A percentile compares a stretch with the other conserved stretches of the same genome.
Evolutionary conservation across 2,329 filamentous ascomycete genomes (phyloP).

Genomic region (Uncinocarpus reesii): DNA sequence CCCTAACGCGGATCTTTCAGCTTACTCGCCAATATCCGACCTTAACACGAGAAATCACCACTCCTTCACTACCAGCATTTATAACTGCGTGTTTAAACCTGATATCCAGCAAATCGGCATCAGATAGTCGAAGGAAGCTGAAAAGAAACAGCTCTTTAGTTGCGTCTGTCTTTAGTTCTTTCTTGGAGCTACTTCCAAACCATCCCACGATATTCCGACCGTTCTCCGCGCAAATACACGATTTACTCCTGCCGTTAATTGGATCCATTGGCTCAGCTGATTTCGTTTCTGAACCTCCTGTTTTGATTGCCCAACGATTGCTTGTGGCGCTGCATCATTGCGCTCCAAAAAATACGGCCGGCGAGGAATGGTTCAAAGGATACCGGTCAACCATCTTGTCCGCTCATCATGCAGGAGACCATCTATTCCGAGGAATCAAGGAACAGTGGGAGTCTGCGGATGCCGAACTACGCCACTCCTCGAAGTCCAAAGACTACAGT

Average conservation of each 20-base stretch:
- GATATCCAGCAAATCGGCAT: conserved; percentile 39
- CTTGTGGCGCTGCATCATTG: conserved; percentile 66
- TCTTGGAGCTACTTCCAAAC: conserved; percentile 61
- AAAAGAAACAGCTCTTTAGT: conserved; percentile 43
- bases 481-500: conserved; percentile 30
- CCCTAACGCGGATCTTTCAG: conserved; percentile 72
- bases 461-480: conserved; percentile 28
- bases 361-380: conserved; percentile 66
- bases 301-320: conserved; percentile 52
- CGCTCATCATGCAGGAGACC: conserved; percentile 62
- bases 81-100: conserved; percentile 63
- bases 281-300: conserved; percentile 42
- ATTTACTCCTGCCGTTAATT: conserved; percentile 50
- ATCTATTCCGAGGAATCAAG: conserved; percentile 64
- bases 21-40: conserved; percentile 74
- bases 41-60: conserved; percentile 76
- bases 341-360: conserved; percentile 65
- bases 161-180: conserved; percentile 60
- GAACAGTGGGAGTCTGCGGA: conserved; percentile 70
- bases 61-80: conserved; percentile 66
- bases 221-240: conserved; percentile 57
- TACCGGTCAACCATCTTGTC: conserved; percentile 52
- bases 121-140: conserved; percentile 28
- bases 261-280: conserved; percentile 51
- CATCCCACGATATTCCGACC: conserved; percentile 78